Base-by-base conservation (phyloP, 2,329 filamentous ascomycete species). In the Botrytis paeoniae region DNA sequence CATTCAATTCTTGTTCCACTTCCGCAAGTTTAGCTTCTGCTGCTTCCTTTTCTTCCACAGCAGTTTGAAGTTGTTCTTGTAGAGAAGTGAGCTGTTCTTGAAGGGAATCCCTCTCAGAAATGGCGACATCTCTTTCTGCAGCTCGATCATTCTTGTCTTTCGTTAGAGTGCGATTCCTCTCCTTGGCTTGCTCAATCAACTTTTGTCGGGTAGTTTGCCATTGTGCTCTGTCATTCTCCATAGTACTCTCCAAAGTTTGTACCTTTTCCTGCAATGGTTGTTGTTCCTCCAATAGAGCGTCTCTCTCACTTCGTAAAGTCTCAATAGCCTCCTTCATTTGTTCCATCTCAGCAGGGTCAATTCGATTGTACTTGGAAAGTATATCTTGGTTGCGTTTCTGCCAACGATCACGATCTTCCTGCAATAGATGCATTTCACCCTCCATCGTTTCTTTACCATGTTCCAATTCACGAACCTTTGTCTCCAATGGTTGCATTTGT, bases 301-400 rank as follows among this genome's bases (percentile, higher is more conserved):
- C 87, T 12, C 90, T 87, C 80, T 95, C 92, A 43, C 85, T 83
- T 80, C 93, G 87, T 18, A 95, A 83, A 2, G 84, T 84, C 10
- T 89, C 84, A 70, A 98, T 88, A 74, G 91, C 91, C 80, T 92
- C 89, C 84, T 96, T 97, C 73, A 99, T 87, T 74, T 92, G 91
- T 78, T 98, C 95, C 80, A 98, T 88, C 80, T 98, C 95, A 4
- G 93, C 93, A 61, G 96, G 95, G 80, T 99, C 96, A 70, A 97
- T 93, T 72, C 95, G 93, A 77, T 97, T 95, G 80, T 98, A 98
- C 81, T 97, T 98, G 77, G 94, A 94, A 69, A 99, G 88, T 75
- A 99, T 98, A 78, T 97, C 93, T 80, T 98, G 94, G 1, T 94
- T 97, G 37, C 96, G 92, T 85, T 98, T 95, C 83, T 97, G 94